These are phyloP conservation scores for Wickerhamomyces alni DNA, from an alignment of 805 yeast genomes.

Conservation along the genomic window DNA sequence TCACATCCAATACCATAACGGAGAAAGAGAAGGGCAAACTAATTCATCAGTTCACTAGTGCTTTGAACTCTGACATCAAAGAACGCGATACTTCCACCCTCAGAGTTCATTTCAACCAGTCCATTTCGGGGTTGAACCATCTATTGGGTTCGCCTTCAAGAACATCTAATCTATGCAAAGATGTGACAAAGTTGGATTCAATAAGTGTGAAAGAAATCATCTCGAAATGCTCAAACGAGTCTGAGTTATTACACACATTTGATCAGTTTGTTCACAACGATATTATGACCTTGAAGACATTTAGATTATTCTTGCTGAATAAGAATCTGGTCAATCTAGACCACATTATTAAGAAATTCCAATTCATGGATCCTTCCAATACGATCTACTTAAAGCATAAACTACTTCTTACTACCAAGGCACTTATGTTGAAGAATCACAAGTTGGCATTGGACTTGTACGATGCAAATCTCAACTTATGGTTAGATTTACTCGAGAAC, in stretches of 20 bases:
- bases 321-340: conserved; percentile 4
- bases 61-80: conserved; percentile 12
- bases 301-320: conserved; percentile 11
- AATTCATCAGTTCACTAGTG: conserved; percentile 12
- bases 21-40: conserved; percentile 11
- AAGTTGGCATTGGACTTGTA: conserved; percentile 7
- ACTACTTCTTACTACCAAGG: conserved; percentile 9
- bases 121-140: conserved; percentile 13
- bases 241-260: conserved; percentile 9
- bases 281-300: conserved; percentile 3
- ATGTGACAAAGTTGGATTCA: conserved; percentile 3
- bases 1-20: conserved; percentile 5
- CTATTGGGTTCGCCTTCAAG: conserved; percentile 3
- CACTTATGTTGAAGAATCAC: conserved; percentile 7
- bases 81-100: conserved; percentile 1
- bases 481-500: conserved; percentile 5
- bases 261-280: conserved; percentile 9
- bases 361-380: conserved; percentile 6
- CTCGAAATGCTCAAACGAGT: background rate
- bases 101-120: conserved; percentile 12
- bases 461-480: conserved; percentile 1
- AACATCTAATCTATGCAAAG: conserved; percentile 1
- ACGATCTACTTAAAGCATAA: conserved; percentile 1
- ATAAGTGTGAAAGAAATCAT: conserved; percentile 4
- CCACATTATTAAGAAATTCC: conserved; percentile 8